These are phyloP conservation scores for Setaria italica DNA, from an alignment of 202 grass and related monocot genomes.

Conservation along the genomic window DNA sequence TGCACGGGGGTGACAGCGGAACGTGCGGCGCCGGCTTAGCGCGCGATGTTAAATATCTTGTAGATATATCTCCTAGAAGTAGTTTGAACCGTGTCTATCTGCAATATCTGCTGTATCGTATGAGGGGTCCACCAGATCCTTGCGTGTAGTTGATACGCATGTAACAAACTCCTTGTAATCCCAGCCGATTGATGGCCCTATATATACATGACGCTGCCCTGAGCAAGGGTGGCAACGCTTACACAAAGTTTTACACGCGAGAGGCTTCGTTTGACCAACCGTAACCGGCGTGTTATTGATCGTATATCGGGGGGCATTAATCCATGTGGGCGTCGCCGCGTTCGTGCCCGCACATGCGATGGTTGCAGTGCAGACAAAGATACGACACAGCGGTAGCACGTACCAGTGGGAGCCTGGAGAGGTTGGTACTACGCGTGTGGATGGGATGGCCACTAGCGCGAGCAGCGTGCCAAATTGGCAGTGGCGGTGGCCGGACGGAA, in stretches of 20 bases:
- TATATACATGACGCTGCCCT: no score
- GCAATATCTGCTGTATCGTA: no score
- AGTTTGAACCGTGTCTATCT: no score
- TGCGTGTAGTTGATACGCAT: no score
- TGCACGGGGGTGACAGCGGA: background rate
- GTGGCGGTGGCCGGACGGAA: background rate
- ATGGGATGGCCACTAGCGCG: background rate
- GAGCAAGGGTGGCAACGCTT: no score
- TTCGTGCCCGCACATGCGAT: slow-evolving; percentile 27
- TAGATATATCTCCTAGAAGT: no score
- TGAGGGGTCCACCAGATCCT: no score
- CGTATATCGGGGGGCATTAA: background rate
- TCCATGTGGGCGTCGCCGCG: background rate
- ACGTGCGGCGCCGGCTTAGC: slow-evolving; percentile 21
- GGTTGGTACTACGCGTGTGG: background rate
- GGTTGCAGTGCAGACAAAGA: background rate
- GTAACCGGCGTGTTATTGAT: background rate
- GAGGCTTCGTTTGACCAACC: background rate
- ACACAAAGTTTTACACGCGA: no score
- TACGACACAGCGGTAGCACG: background rate
- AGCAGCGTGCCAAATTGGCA: background rate
- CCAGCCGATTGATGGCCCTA: no score
- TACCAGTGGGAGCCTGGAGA: background rate
- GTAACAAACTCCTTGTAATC: no score
- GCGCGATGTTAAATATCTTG: no score